phyloP scores from a whole-genome alignment of 768 basidiomycete species.

The Leucocoprinus leucothites region DNA sequence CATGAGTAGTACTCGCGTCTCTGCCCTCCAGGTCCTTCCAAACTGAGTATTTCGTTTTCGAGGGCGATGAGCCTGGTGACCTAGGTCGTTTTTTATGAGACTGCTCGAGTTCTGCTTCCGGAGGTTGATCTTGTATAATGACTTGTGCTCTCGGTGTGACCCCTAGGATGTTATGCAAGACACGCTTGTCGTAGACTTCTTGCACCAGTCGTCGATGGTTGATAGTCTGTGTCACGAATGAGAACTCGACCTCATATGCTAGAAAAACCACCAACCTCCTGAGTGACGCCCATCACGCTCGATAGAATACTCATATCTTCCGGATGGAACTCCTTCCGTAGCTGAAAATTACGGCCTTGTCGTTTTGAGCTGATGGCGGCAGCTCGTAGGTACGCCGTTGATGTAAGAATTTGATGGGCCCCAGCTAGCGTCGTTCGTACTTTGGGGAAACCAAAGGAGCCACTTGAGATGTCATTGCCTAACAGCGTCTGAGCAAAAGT shows the following conservation, averaged over 20 bases:
- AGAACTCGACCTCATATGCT: background rate
- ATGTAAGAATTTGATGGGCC: conserved; percentile 73
- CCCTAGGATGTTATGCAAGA: conserved; percentile 58
- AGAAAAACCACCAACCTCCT: conserved; percentile 53
- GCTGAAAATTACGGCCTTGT: conserved; percentile 42
- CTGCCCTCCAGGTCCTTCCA: conserved; percentile 8
- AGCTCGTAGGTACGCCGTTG: conserved; percentile 64
- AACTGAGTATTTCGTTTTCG: conserved; percentile 3
- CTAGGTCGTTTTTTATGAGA: background rate
- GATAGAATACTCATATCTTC: conserved; percentile 78
- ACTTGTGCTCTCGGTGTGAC: conserved; percentile 27
- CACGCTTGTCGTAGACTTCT: conserved; percentile 60
- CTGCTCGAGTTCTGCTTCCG: background rate
- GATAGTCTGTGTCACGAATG: conserved; percentile 49
- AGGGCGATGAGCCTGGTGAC: background rate
- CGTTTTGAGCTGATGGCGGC: conserved; percentile 58
- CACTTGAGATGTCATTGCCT: conserved; percentile 94
- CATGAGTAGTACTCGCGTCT: conserved; percentile 6
- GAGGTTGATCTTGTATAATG: conserved; percentile 11
- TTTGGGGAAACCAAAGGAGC: conserved; percentile 79
- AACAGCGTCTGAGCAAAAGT: background rate
- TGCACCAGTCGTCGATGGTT: conserved; percentile 68
- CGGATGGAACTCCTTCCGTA: conserved; percentile 40
- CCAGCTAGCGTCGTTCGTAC: conserved; percentile 85
- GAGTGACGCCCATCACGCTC: conserved; percentile 77